phyloP scores from a whole-genome alignment of 2,329 filamentous ascomycete species.

The Stemphylium beticola region DNA sequence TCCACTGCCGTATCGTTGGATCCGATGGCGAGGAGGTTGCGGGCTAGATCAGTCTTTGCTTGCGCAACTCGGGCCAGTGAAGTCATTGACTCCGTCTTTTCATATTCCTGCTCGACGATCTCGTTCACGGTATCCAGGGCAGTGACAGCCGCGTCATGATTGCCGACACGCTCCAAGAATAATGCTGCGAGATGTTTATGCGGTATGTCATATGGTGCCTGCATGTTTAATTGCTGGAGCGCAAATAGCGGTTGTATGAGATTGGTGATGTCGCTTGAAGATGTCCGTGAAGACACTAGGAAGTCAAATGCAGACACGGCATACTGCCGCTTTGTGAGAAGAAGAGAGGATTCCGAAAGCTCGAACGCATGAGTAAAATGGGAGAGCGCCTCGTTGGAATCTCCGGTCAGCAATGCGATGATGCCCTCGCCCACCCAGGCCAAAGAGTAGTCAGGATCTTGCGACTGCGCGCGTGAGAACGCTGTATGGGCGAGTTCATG shows the following conservation, averaged over 20 bases:
- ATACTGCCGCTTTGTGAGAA: constrained; percentile 79
- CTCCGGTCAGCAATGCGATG: constrained; percentile 77
- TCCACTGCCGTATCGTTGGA: constrained; percentile 74
- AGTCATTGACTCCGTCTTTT: constrained; percentile 76
- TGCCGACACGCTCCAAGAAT: constrained; percentile 79
- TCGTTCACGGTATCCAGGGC: constrained; percentile 71
- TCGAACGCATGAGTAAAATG: constrained; percentile 95
- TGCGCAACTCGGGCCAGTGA: constrained; percentile 79
- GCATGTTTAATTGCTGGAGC: constrained; percentile 76
- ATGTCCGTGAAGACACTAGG: constrained; percentile 64
- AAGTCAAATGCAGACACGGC: constrained; percentile 82
- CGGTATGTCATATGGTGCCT: constrained; percentile 72
- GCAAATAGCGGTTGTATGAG: constrained; percentile 89
- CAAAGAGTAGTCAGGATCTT: constrained; percentile 89
- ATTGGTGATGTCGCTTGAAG: constrained; percentile 60
- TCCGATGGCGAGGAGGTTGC: constrained; percentile 76
- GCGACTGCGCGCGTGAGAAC: constrained; percentile 89
- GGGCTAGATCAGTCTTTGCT: constrained; percentile 83
- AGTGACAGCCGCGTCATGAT: constrained; percentile 67
- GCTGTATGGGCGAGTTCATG: constrained; percentile 84
- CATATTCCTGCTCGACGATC: constrained; percentile 79
- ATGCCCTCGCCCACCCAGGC: constrained; percentile 95
- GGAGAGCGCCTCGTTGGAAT: constrained; percentile 76
- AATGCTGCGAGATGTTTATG: constrained; percentile 80
- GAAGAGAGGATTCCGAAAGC: constrained; percentile 78